phyloP scores from a whole-genome alignment of 2,329 filamentous ascomycete species.

The Orbilia oligospora region DNA sequence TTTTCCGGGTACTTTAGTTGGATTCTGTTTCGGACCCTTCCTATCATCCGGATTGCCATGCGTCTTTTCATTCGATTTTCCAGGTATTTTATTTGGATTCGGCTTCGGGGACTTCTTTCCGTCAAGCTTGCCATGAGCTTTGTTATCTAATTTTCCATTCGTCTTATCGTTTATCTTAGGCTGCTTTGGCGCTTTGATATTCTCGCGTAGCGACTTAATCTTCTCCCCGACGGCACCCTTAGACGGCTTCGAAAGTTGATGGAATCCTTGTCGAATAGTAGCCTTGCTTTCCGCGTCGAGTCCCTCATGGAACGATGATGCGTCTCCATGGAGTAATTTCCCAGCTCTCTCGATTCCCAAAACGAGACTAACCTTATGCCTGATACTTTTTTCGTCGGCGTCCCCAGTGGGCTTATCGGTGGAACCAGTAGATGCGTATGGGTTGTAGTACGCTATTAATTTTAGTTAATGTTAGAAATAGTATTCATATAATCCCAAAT shows the following conservation, averaged over 20 bases:
- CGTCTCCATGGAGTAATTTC: not conserved
- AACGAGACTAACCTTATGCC: not conserved
- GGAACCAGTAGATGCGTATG: constrained; percentile 3
- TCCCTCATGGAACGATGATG: not conserved
- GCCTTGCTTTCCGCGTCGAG: not conserved
- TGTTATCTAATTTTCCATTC: not conserved
- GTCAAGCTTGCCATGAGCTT: not conserved
- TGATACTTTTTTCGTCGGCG: constrained; percentile 1
- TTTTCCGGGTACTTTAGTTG: not conserved
- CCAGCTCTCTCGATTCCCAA: not conserved
- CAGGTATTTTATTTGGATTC: not conserved
- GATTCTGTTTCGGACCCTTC: not conserved
- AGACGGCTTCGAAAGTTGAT: not conserved
- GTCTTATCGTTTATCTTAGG: not conserved
- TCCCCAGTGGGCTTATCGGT: not conserved
- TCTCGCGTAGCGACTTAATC: not conserved
- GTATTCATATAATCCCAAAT: not conserved
- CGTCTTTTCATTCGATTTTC: constrained; percentile 3
- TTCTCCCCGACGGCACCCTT: not conserved
- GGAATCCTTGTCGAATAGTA: not conserved
- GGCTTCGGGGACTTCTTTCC: constrained; percentile 11
- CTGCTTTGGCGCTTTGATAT: not conserved
- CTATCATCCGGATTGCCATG: not conserved
- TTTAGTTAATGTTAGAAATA: not conserved
- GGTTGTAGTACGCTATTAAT: constrained; percentile 24